Evolutionary conservation across 2,329 filamentous ascomycete species (phyloP).

Genomic region (Juglanconis sp.): DNA sequence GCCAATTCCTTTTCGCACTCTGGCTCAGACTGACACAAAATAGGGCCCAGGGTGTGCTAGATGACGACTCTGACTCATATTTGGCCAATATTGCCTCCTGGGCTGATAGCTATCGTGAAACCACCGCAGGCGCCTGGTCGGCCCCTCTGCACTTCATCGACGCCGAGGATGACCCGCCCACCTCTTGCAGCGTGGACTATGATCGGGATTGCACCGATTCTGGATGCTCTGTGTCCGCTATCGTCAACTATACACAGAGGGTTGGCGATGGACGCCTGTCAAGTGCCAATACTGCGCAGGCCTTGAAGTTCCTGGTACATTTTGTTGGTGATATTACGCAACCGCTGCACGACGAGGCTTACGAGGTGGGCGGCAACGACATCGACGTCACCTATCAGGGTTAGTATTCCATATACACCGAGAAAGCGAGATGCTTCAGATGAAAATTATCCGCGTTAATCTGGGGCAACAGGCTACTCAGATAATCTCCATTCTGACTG

Average conservation of each 20-base stretch:
- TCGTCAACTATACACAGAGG: constrained; percentile 33
- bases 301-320: constrained; percentile 41
- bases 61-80: constrained; percentile 27
- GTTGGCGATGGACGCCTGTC: constrained; percentile 19
- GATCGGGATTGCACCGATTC: constrained; percentile 40
- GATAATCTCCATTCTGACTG: constrained; percentile 61
- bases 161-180: constrained; percentile 49
- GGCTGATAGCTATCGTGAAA: constrained; percentile 48
- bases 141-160: constrained; percentile 51
- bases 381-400: constrained; percentile 51
- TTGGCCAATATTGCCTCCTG: constrained; percentile 43
- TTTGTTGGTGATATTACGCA: constrained; percentile 57
- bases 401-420: neutral
- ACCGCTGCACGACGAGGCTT: constrained; percentile 51
- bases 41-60: constrained; percentile 32
- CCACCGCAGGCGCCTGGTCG: constrained; percentile 42
- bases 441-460: neutral
- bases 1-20: neutral
- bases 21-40: neutral
- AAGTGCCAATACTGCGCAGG: constrained; percentile 26
- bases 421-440: neutral
- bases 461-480: constrained; percentile 27
- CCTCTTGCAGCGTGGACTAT: constrained; percentile 40
- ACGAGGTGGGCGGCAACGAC: constrained; percentile 53
- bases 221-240: constrained; percentile 44